Evolutionary conservation across 345 rosid species (phyloP).

Genomic region (Leavenworthia alabamica): DNA sequence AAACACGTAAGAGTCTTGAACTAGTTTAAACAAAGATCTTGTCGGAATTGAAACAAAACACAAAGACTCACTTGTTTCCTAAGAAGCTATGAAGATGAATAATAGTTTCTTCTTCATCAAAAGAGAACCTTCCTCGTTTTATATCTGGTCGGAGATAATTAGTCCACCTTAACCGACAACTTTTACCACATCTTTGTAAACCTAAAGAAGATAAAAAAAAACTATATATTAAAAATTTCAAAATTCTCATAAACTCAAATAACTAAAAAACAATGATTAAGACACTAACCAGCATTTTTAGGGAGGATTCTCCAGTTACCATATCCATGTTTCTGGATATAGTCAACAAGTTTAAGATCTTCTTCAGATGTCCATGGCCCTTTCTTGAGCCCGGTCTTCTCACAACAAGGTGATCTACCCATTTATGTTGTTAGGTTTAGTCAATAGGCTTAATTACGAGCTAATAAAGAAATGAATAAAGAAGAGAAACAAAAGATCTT

Average conservation of each 20-base stretch:
- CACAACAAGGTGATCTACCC: conserved; percentile 87
- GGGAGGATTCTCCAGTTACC: conserved; percentile 92
- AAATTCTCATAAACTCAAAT: background rate
- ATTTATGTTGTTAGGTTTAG: conserved; percentile 23
- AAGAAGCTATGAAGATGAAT: conserved; percentile 58
- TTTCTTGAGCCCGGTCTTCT: conserved; percentile 66
- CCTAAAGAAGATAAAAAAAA: conserved; percentile 19
- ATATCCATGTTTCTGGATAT: conserved; percentile 68
- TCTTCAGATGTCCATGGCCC: conserved; percentile 94
- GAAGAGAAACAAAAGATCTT: conserved; percentile 24
- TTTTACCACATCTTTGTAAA: conserved; percentile 67
- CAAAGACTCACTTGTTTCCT: conserved; percentile 67
- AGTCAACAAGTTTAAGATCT: conserved; percentile 59
- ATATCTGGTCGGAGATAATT: conserved; percentile 76
- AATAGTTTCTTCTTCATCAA: conserved; percentile 69
- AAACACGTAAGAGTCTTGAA: conserved; percentile 11
- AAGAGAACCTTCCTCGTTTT: conserved; percentile 61
- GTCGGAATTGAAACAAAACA: background rate
- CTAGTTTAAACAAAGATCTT: background rate
- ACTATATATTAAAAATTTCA: too few species aligned
- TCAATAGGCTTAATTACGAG: background rate
- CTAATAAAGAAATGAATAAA: background rate
- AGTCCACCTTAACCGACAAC: conserved; percentile 74
- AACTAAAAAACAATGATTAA: background rate
- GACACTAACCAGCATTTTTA: conserved; percentile 61